phyloP scores from a whole-genome alignment of 441 rosid genomes.

The Raphanus hybrid region DNA sequence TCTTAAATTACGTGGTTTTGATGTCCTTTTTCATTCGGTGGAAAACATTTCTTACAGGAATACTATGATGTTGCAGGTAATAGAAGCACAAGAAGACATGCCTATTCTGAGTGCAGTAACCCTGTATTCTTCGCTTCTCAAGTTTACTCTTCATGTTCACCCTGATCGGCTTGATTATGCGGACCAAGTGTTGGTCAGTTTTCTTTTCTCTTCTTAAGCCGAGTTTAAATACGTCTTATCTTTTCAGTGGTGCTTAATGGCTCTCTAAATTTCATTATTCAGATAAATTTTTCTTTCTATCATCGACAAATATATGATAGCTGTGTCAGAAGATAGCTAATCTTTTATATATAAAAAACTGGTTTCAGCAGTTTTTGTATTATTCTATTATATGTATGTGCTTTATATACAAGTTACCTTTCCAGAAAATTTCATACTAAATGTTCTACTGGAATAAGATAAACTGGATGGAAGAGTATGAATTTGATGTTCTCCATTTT shows the following conservation, averaged over 20 bases:
- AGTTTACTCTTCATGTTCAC: conserved; percentile 95
- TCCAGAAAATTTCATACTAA: conserved; percentile 11
- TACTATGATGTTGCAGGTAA: conserved; percentile 65
- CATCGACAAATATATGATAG: conserved; percentile 8
- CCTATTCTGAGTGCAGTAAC: conserved; percentile 92
- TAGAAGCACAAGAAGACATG: conserved; percentile 97
- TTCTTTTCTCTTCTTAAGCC: conserved; percentile 28
- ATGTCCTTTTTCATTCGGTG: conserved; percentile 4
- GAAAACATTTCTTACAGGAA: background rate
- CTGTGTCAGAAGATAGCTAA: conserved; percentile 15
- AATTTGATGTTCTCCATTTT: conserved; percentile 31
- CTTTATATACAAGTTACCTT: conserved; percentile 15
- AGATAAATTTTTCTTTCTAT: conserved; percentile 19
- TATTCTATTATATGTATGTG: background rate
- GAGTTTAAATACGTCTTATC: conserved; percentile 12
- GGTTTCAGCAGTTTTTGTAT: background rate
- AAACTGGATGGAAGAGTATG: conserved; percentile 26
- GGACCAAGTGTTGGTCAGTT: conserved; percentile 70
- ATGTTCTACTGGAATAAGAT: conserved; percentile 20
- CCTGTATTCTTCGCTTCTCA: conserved; percentile 94
- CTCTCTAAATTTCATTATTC: conserved; percentile 8
- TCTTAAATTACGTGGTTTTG: conserved; percentile 12
- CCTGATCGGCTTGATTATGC: conserved; percentile 99
- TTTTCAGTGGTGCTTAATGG: conserved; percentile 15
- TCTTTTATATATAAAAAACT: background rate